phyloP scores from a whole-genome alignment of 345 rosid species.

The Citrus sinensis region DNA sequence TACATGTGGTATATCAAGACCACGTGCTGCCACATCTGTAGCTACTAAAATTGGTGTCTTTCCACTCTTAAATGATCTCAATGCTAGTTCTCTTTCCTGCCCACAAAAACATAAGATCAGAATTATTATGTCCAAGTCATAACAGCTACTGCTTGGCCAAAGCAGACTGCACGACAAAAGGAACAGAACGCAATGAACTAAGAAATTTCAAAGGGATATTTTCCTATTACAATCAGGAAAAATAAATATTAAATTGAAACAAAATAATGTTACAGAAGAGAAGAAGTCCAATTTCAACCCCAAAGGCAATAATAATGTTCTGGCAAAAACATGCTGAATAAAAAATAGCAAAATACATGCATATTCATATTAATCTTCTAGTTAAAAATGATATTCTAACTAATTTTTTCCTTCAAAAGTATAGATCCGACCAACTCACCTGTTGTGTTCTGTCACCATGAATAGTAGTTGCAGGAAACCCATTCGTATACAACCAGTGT shows the following conservation, averaged over 20 bases:
- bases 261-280: no score
- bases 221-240: no score
- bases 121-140: not conserved
- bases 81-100: constrained; percentile 61
- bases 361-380: not conserved
- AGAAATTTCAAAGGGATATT: not conserved
- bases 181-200: not conserved
- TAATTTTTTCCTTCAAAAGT: not conserved
- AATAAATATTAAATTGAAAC: no score
- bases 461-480: constrained; percentile 91
- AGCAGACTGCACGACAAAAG: not conserved
- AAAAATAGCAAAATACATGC: not conserved
- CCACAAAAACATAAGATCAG: not conserved
- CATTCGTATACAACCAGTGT: constrained; percentile 76
- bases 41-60: constrained; percentile 55
- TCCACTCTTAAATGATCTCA: constrained; percentile 56
- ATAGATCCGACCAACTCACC: constrained; percentile 24
- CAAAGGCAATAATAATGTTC: no score
- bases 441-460: constrained; percentile 98
- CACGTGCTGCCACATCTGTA: constrained; percentile 62
- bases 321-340: not conserved
- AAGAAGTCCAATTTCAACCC: no score
- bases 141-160: not conserved
- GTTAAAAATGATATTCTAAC: not conserved
- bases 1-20: constrained; percentile 58